Percentiles rank a stretch among this genome's conserved stretches.
These are phyloP conservation scores for Ulmus americana DNA, from an alignment of 331 rosid species.

Conservation along the genomic window DNA sequence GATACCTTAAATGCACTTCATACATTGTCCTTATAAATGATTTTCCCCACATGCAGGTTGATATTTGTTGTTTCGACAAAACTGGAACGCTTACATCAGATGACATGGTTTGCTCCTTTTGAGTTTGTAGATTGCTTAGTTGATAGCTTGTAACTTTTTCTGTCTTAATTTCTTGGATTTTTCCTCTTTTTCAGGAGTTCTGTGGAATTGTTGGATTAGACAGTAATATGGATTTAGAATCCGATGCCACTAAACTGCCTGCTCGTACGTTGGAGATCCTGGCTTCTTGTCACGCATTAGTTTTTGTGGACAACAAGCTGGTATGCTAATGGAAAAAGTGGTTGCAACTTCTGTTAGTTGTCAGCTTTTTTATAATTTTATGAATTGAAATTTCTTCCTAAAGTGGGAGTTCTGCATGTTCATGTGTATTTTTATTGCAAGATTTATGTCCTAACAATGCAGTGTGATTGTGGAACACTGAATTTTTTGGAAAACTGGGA, in stretches of 20 bases:
- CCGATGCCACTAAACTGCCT: conserved; percentile 63
- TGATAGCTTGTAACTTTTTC: background rate
- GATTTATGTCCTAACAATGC: background rate
- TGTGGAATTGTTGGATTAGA: conserved; percentile 76
- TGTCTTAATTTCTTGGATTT: background rate
- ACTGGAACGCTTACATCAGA: conserved; percentile 99
- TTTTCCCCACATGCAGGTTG: conserved; percentile 59
- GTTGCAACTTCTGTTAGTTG: background rate
- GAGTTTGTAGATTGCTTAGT: background rate
- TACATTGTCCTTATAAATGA: background rate
- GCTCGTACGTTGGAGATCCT: conserved; percentile 69
- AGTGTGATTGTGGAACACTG: too few relatives aligned
- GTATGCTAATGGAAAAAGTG: conserved; percentile 35
- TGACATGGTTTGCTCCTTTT: conserved; percentile 66
- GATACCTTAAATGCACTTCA: background rate
- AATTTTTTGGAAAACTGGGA: too few relatives aligned
- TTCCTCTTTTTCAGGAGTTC: conserved; percentile 59
- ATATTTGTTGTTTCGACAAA: conserved; percentile 98
- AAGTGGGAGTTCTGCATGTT: background rate
- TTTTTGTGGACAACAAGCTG: conserved; percentile 95
- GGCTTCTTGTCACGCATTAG: conserved; percentile 98
- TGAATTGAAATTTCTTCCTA: background rate
- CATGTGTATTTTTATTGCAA: background rate
- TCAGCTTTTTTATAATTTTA: background rate
- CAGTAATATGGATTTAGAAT: conserved; percentile 53